Evolutionary conservation across 148 eudicot genomes (phyloP).

Genomic region (Suaeda aralocaspica): DNA sequence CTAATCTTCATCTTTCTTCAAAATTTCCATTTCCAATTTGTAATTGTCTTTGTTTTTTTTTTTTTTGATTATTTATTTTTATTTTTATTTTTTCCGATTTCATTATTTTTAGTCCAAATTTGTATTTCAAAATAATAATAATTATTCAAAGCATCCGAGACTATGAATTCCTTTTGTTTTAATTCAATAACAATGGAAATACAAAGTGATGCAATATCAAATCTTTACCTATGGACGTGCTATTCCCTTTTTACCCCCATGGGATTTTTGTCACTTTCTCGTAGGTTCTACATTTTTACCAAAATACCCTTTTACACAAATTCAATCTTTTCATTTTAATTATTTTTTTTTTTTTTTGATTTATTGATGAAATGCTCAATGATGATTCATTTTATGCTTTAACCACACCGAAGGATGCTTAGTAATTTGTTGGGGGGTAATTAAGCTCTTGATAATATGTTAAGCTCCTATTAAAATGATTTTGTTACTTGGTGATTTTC

Average conservation of each 20-base stretch:
- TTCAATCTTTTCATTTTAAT: no score
- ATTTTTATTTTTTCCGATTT: no score
- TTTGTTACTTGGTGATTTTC: background rate
- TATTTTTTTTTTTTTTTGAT: background rate
- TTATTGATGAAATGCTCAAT: background rate
- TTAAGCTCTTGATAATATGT: background rate
- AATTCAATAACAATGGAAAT: background rate
- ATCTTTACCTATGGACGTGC: conserved; percentile 7
- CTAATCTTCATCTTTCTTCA: no score
- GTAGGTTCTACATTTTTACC: conserved; percentile 11
- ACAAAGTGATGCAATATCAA: conserved; percentile 2
- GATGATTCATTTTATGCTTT: conserved; percentile 8
- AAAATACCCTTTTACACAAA: no score
- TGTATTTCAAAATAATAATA: no score
- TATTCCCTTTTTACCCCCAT: background rate
- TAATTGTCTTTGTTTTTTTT: no score
- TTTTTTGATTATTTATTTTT: no score
- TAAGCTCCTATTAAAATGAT: background rate
- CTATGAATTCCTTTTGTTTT: background rate
- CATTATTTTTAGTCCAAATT: no score
- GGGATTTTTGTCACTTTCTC: conserved; percentile 5
- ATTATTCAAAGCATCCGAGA: no score
- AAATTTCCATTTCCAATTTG: no score
- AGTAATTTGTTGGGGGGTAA: background rate
- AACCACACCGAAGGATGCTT: conserved; percentile 10